These are phyloP conservation scores for carrot (Daucus carota) DNA, from an alignment of 129 eudicot species.

Conservation along the genomic window DNA sequence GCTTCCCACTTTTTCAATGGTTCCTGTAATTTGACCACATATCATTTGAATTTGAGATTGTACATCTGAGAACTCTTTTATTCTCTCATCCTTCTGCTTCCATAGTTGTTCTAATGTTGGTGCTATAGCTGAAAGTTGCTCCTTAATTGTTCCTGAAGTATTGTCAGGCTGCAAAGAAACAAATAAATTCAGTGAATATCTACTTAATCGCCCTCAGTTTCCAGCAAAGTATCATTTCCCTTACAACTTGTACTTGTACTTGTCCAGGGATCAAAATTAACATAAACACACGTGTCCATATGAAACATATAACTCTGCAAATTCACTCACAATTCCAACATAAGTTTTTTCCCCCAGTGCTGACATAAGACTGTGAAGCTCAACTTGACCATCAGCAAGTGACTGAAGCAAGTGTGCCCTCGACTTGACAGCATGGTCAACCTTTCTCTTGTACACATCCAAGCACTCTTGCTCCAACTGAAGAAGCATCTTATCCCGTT, in stretches of 20 bases:
- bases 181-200: conserved; percentile 1
- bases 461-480: conserved; percentile 92
- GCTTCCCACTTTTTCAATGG: conserved; percentile 43
- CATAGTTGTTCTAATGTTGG: conserved; percentile 73
- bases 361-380: conserved; percentile 60
- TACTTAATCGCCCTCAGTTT: neutral
- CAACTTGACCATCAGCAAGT: conserved; percentile 69
- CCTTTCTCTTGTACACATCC: conserved; percentile 91
- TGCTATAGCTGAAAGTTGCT: conserved; percentile 80
- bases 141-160: conserved; percentile 89
- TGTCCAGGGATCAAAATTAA: neutral
- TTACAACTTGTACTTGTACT: neutral
- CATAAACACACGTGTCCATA: neutral
- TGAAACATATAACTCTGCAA: neutral
- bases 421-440: conserved; percentile 74
- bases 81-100: conserved; percentile 78
- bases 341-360: conserved; percentile 73
- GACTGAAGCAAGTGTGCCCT: conserved; percentile 79
- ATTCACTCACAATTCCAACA: conserved; percentile 56
- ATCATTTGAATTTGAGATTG: conserved; percentile 71
- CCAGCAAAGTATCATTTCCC: neutral
- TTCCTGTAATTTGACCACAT: conserved; percentile 80
- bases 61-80: conserved; percentile 59
- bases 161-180: conserved; percentile 59
- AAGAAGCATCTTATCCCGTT: conserved; percentile 90